phyloP scores from a whole-genome alignment of 495 filamentous ascomycete genomes.

The Hypoxylon subgilvum region DNA sequence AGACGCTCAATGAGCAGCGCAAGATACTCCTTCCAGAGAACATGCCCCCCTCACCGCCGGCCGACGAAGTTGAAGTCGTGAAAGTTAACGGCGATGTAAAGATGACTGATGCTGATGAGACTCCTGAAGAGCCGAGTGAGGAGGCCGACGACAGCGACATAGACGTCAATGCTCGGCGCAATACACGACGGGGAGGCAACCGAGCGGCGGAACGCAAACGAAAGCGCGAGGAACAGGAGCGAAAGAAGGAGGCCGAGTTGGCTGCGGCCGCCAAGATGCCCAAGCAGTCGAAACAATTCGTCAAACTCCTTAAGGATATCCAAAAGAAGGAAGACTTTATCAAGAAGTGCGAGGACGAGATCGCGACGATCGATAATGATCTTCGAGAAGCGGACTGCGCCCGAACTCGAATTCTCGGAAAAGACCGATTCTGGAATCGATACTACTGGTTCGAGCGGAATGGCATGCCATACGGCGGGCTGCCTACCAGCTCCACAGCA shows the following conservation, averaged over 20 bases:
- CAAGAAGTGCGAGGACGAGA: slow-evolving; percentile 79
- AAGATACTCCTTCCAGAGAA: slow-evolving; percentile 84
- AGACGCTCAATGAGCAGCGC: slow-evolving; percentile 79
- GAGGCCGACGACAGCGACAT: slow-evolving; percentile 69
- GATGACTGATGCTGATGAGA: slow-evolving; percentile 66
- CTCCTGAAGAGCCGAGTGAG: slow-evolving; percentile 65
- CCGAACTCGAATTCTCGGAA: slow-evolving; percentile 84
- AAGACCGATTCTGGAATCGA: slow-evolving; percentile 95
- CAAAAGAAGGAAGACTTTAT: slow-evolving; percentile 81
- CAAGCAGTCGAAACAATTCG: slow-evolving; percentile 83
- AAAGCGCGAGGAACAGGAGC: slow-evolving; percentile 84
- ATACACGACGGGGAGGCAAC: slow-evolving; percentile 77
- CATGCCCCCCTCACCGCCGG: slow-evolving; percentile 69
- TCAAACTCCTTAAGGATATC: slow-evolving; percentile 85
- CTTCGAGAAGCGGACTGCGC: slow-evolving; percentile 91
- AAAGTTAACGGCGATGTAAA: slow-evolving; percentile 64
- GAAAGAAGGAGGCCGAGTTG: slow-evolving; percentile 78
- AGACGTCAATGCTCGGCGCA: slow-evolving; percentile 68
- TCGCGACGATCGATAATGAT: slow-evolving; percentile 84
- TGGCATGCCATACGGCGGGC: slow-evolving; percentile 92
- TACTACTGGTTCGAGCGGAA: slow-evolving; percentile 99
- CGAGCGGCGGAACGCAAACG: slow-evolving; percentile 79
- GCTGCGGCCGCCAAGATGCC: slow-evolving; percentile 78
- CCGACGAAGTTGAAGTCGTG: slow-evolving; percentile 45
- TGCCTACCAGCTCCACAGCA: slow-evolving; percentile 86